Evolutionary conservation across 2,329 filamentous ascomycete species (phyloP).

Genomic region (Leptographium lundbergii): DNA sequence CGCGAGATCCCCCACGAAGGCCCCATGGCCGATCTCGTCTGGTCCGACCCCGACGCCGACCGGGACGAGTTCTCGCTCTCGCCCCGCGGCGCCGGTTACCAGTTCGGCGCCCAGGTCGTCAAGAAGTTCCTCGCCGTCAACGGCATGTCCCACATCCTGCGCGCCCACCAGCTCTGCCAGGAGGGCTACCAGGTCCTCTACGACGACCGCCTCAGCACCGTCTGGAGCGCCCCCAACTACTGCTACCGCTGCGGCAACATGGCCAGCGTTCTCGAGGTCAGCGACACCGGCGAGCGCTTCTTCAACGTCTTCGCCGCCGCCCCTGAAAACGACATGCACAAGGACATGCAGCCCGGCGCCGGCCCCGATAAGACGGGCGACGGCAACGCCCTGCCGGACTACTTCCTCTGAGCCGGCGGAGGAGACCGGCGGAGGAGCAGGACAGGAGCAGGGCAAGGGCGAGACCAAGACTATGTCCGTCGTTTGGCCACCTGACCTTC

Average conservation of each 20-base stretch:
- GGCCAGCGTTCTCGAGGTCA: constrained; percentile 93
- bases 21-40: constrained; percentile 98
- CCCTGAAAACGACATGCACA: constrained; percentile 85
- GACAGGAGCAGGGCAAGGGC: not conserved
- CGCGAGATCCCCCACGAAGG: constrained; percentile 97
- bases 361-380: constrained; percentile 60
- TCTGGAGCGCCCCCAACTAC: constrained; percentile 96
- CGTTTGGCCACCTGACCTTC: not conserved
- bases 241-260: constrained; percentile 94
- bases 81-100: constrained; percentile 88
- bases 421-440: not conserved
- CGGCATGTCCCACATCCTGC: constrained; percentile 91
- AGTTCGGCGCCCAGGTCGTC: constrained; percentile 93
- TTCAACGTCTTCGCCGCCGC: constrained; percentile 98
- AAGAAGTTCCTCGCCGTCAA: constrained; percentile 98
- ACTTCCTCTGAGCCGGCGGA: constrained; percentile 44
- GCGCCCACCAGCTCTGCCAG: constrained; percentile 96
- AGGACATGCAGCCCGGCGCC: constrained; percentile 53
- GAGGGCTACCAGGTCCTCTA: constrained; percentile 97
- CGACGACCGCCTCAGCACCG: constrained; percentile 85
- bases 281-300: constrained; percentile 80
- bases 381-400: constrained; percentile 53
- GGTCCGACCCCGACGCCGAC: constrained; percentile 96
- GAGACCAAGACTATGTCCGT: not conserved
- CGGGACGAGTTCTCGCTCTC: constrained; percentile 93